Base-by-base conservation (phyloP, 768 basidiomycete genomes). In the Tylopilus subfusipes region DNA sequence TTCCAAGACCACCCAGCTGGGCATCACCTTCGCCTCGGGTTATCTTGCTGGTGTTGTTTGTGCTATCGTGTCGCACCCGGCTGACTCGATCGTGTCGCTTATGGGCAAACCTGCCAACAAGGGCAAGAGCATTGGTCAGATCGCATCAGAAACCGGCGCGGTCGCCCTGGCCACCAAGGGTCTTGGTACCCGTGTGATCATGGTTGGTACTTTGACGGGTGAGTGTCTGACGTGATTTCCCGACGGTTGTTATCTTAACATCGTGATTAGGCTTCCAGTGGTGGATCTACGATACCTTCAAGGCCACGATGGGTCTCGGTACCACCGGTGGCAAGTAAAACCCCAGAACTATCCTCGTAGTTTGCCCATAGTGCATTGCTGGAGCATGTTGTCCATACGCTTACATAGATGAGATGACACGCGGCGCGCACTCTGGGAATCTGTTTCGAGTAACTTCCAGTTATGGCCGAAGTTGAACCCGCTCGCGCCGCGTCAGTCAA, bases 31-130 rank as follows among this genome's bases (percentile, higher is more conserved):
- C 69, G 81, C 81, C 21, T 93, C 91, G 55, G 94, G 94, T 78
- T 88, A 96, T 73, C 84, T 96, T 65, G 91, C 94, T 69, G 95
- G 95, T 86, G 85, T 97, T 65, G 84, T 96, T 68, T 95, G 93
- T 70, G 95, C 95, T 63, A 77, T 93, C 72, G 95, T 98, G 71
- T 98, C 95, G 18, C 94, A 98, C 72, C 94, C 94, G 45, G 94
- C 94, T 62, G 94, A 98, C 72, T 88, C 94, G 36, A 73, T 98
- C 60, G 88, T 97, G 62, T 96, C 93, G 54, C 84, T 85, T 72
- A 93, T 97, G 75, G 93, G 94, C 71, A 98, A 98, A 81, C 79
- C 83, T 57, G 70, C 78, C 59, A 90, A 92, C 80, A 87, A 82
- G 78, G 89, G 90, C 76, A 92, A 93, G 78, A 74, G 78, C 47